A percentile compares a stretch with the other conserved stretches of the same genome.
Evolutionary conservation across 352 stramenopile species (phyloP).

Genomic region (Phytophthora chlamydospora): DNA sequence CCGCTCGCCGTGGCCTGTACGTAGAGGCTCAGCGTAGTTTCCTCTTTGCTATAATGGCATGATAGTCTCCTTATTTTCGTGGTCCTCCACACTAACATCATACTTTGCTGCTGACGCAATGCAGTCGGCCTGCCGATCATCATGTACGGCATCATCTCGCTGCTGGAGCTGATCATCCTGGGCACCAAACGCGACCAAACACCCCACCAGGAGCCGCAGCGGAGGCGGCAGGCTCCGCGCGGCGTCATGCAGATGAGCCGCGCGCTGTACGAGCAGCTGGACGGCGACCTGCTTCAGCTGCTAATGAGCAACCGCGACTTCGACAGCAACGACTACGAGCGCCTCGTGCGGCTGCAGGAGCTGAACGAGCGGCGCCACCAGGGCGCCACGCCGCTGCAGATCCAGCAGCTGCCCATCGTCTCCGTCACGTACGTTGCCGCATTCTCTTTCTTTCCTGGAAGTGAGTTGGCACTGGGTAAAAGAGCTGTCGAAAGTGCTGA

Average conservation of each 20-base stretch:
- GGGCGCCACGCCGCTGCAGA: conserved; percentile 58
- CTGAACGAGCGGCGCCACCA: conserved; percentile 61
- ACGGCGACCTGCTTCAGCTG: conserved; percentile 63
- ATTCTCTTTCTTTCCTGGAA: conserved; percentile 12
- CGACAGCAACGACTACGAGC: conserved; percentile 73
- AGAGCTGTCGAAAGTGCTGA: conserved; percentile 7
- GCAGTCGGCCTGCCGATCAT: conserved; percentile 56
- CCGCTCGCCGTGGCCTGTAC: conserved; percentile 38
- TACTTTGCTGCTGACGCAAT: background rate
- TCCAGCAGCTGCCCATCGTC: conserved; percentile 66
- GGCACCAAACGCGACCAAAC: conserved; percentile 30
- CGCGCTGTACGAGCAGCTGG: conserved; percentile 69
- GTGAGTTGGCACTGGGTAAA: conserved; percentile 2
- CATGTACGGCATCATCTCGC: conserved; percentile 56
- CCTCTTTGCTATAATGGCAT: background rate
- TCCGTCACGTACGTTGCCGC: conserved; percentile 59
- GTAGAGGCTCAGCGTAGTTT: conserved; percentile 1
- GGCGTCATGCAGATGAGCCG: conserved; percentile 69
- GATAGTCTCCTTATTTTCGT: background rate
- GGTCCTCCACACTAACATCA: background rate
- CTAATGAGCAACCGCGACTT: conserved; percentile 79
- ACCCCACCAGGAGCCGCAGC: conserved; percentile 8
- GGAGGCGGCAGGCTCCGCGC: conserved; percentile 12
- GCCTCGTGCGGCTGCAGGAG: conserved; percentile 66
- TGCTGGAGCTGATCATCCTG: conserved; percentile 46